These are phyloP conservation scores for Hypoxylon sp. DNA, from an alignment of 2,329 filamentous ascomycete species.

Conservation along the genomic window DNA sequence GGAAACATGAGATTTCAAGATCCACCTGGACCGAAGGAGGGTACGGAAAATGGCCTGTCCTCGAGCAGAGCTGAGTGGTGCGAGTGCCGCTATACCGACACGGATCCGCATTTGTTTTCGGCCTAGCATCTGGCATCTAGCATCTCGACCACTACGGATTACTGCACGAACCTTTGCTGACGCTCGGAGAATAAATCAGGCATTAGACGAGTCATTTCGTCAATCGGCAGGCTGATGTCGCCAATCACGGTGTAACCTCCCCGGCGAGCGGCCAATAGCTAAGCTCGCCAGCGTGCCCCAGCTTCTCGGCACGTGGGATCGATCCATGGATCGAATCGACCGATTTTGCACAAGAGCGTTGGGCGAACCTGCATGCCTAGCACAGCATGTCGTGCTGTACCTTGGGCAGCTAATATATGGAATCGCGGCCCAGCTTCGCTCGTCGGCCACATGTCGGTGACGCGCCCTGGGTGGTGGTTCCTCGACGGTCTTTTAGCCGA, in stretches of 20 bases:
- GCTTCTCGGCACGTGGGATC: constrained; percentile 26
- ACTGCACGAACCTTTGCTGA: not conserved
- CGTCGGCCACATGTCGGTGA: constrained; percentile 32
- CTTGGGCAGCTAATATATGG: constrained; percentile 11
- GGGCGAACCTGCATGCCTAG: too few species aligned
- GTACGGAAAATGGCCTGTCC: constrained; percentile 1
- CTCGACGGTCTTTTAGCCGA: constrained; percentile 45
- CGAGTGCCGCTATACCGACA: too few species aligned
- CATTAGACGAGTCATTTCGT: constrained; percentile 32
- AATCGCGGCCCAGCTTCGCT: constrained; percentile 26
- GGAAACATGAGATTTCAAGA: constrained; percentile 10
- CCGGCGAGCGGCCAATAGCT: constrained; percentile 16
- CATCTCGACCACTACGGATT: too few species aligned
- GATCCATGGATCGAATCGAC: constrained; percentile 14
- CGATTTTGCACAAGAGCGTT: too few species aligned
- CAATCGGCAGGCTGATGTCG: constrained; percentile 34
- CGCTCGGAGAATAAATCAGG: constrained; percentile 19
- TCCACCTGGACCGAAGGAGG: constrained; percentile 19
- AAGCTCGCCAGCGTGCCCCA: constrained; percentile 20
- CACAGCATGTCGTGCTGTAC: too few species aligned
- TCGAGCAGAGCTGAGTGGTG: too few species aligned
- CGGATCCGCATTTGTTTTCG: constrained; percentile 12
- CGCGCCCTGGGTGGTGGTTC: constrained; percentile 17
- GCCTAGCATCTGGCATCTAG: not conserved
- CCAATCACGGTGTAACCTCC: constrained; percentile 32